Conservation (phyloP, 306 rosid genomes). For the Parietaria judaica region DNA sequence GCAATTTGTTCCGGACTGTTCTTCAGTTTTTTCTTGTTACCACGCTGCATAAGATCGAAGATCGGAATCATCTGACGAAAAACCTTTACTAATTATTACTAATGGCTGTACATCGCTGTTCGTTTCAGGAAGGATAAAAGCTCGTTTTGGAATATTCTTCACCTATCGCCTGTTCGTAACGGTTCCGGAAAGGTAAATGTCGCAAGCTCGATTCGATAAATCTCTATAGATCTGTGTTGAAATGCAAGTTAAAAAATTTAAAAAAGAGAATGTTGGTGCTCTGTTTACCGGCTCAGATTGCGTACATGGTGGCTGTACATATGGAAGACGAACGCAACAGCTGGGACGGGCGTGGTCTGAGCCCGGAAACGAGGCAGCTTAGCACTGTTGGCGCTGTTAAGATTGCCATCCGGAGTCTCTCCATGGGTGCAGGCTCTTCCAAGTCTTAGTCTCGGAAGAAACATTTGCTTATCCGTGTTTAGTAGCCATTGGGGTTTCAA, state of each 20-base stretch:
- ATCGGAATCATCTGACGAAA: too few relatives aligned
- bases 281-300: slow-evolving; percentile 48
- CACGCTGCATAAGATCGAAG: too few relatives aligned
- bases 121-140: slow-evolving; percentile 77
- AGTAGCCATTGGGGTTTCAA: not conserved
- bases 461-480: not conserved
- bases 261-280: too few relatives aligned
- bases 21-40: too few relatives aligned
- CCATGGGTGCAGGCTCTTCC: slow-evolving; percentile 63
- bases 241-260: too few relatives aligned
- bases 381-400: slow-evolving; percentile 75
- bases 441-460: slow-evolving; percentile 12
- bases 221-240: not conserved
- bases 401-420: slow-evolving; percentile 76
- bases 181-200: slow-evolving; percentile 85
- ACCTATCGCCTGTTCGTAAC: slow-evolving; percentile 73
- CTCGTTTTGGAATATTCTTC: slow-evolving; percentile 94
- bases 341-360: slow-evolving; percentile 38
- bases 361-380: slow-evolving; percentile 70
- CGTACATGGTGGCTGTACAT: slow-evolving; percentile 81
- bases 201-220: not conserved
- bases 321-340: slow-evolving; percentile 50
- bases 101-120: too few relatives aligned
- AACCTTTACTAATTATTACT: too few relatives aligned
- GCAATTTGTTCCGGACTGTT: slow-evolving; percentile 6